Conservation (phyloP, 2,329 filamentous ascomycete genomes). For the Trichoderma sp. region DNA sequence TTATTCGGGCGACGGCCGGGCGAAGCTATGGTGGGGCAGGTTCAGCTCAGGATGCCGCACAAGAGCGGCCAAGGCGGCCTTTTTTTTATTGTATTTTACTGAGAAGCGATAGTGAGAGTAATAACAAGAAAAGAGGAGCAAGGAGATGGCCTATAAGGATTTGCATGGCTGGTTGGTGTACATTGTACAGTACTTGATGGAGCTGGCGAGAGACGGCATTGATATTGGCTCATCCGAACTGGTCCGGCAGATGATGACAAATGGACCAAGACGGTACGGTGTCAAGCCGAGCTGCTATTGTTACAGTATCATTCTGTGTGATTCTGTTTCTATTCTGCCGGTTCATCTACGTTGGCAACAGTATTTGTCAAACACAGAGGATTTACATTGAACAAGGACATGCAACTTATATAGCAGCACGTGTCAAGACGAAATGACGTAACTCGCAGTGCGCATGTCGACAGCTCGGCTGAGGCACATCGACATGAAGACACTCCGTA, state of each 20-base stretch:
- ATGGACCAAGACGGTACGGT: background rate
- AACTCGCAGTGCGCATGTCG: background rate
- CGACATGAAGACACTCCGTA: background rate
- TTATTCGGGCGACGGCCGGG: background rate
- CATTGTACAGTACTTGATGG: background rate
- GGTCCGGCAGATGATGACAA: constrained; percentile 1
- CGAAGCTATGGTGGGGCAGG: background rate
- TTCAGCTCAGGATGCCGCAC: background rate
- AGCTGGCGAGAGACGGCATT: background rate
- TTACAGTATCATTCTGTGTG: background rate
- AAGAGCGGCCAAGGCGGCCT: constrained; percentile 5
- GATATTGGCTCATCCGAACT: background rate
- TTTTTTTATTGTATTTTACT: too few species aligned
- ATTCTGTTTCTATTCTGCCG: background rate
- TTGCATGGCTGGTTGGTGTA: background rate
- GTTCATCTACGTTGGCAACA: background rate
- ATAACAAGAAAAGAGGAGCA: background rate
- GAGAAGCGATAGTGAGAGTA: background rate
- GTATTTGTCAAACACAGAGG: background rate
- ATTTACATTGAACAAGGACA: background rate
- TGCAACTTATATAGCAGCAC: background rate
- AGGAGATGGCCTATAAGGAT: background rate
- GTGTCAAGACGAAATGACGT: background rate
- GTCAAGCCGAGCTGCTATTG: background rate
- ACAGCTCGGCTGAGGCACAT: background rate